These are phyloP conservation scores for Camellia lanceoleosa DNA, from an alignment of 148 eudicot genomes.

Conservation along the genomic window DNA sequence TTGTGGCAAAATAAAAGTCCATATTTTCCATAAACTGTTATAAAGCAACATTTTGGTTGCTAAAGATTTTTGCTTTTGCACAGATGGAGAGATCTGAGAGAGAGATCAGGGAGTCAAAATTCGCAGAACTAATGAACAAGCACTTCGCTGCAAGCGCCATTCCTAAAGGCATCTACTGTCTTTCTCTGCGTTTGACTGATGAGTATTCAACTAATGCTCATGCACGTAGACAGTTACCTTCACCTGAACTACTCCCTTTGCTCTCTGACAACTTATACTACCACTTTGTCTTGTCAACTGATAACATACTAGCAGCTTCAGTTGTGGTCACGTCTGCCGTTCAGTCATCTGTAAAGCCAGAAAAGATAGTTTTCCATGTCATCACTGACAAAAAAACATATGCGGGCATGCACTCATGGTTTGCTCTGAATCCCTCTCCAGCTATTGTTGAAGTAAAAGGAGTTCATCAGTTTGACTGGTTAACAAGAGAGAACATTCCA, in stretches of 20 bases:
- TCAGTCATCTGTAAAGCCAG: constrained; percentile 67
- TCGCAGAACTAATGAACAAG: constrained; percentile 92
- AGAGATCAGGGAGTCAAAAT: constrained; percentile 84
- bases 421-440: constrained; percentile 85
- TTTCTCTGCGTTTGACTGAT: constrained; percentile 92
- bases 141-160: constrained; percentile 96
- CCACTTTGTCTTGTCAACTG: constrained; percentile 83
- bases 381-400: constrained; percentile 99
- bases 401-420: constrained; percentile 99
- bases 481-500: constrained; percentile 95
- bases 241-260: constrained; percentile 86
- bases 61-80: constrained; percentile 14
- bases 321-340: constrained; percentile 89
- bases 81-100: constrained; percentile 97
- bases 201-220: constrained; percentile 99
- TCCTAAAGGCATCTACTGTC: constrained; percentile 96
- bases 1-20: neutral
- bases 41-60: neutral
- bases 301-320: constrained; percentile 94
- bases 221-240: constrained; percentile 93
- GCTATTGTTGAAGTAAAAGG: constrained; percentile 96
- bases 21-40: neutral
- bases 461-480: constrained; percentile 99
- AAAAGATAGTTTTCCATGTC: constrained; percentile 87
- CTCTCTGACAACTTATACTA: constrained; percentile 83